Evolutionary conservation across 257 asterid genomes (phyloP).

Genomic region (Nicotiana obtusifolia): DNA sequence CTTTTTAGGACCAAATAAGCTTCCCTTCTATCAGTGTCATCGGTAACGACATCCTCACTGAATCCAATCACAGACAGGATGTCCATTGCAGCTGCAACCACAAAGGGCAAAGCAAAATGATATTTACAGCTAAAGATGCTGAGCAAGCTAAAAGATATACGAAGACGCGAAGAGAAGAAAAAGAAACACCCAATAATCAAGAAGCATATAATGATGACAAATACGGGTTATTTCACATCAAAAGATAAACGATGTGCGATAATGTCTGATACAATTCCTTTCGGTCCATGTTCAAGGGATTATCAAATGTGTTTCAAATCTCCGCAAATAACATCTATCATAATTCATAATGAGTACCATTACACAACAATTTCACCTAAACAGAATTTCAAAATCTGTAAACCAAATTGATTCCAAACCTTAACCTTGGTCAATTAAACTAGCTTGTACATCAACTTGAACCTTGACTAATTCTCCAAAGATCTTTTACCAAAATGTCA

Average conservation of each 20-base stretch:
- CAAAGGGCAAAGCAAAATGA: background rate
- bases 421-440: background rate
- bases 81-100: constrained; percentile 67
- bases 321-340: background rate
- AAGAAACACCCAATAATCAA: background rate
- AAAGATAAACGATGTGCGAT: background rate
- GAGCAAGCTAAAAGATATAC: background rate
- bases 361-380: background rate
- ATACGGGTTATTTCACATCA: background rate
- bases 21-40: constrained; percentile 46
- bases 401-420: background rate
- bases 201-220: background rate
- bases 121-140: background rate
- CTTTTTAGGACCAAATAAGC: constrained; percentile 55
- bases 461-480: background rate
- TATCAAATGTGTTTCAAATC: background rate
- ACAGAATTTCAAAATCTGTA: background rate
- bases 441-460: background rate
- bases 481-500: background rate
- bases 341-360: background rate
- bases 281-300: background rate
- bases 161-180: background rate
- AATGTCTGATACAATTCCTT: background rate
- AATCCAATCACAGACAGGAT: constrained; percentile 63
- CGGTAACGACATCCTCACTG: constrained; percentile 39